Conservation (phyloP, 2,329 filamentous ascomycete genomes). For the Triangularia setosa region DNA sequence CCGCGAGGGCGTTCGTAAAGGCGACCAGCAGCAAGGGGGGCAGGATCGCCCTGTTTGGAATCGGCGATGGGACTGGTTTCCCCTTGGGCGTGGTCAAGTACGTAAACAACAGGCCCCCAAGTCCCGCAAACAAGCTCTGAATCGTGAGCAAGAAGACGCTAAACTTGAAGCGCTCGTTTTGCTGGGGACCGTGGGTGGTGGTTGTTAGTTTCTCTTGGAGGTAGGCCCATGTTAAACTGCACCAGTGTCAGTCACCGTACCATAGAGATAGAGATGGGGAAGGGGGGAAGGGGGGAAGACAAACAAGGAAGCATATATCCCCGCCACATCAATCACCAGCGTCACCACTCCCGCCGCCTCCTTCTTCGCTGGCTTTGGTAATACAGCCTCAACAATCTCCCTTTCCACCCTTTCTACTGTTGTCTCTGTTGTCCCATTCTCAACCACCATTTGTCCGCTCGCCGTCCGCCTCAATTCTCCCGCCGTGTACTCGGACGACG, state of each 20-base stretch:
- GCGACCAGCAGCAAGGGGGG: constrained; percentile 79
- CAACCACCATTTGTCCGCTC: constrained; percentile 31
- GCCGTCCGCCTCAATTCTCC: constrained; percentile 36
- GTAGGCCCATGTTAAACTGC: constrained; percentile 87
- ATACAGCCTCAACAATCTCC: background rate
- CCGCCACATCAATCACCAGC: constrained; percentile 80
- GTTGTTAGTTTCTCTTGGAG: constrained; percentile 98
- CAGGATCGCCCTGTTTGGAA: constrained; percentile 72
- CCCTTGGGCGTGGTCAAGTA: constrained; percentile 55
- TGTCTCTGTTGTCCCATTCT: constrained; percentile 21
- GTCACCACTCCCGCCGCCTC: constrained; percentile 64
- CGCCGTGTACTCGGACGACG: constrained; percentile 61
- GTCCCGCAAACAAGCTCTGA: constrained; percentile 83
- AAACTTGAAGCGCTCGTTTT: constrained; percentile 76
- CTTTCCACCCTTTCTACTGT: background rate
- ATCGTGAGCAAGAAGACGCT: constrained; percentile 95
- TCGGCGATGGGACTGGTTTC: constrained; percentile 57
- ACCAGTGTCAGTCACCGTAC: background rate
- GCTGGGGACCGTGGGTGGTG: constrained; percentile 68
- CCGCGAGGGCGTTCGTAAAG: constrained; percentile 80
- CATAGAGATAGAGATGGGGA: background rate
- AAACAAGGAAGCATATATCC: constrained; percentile 97
- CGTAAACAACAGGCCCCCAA: constrained; percentile 79
- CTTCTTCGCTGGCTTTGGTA: constrained; percentile 26
- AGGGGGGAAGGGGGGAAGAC: constrained; percentile 27